These are phyloP conservation scores for Metarhizium anisopliae DNA, from an alignment of 2,329 filamentous ascomycete species.

Conservation along the genomic window DNA sequence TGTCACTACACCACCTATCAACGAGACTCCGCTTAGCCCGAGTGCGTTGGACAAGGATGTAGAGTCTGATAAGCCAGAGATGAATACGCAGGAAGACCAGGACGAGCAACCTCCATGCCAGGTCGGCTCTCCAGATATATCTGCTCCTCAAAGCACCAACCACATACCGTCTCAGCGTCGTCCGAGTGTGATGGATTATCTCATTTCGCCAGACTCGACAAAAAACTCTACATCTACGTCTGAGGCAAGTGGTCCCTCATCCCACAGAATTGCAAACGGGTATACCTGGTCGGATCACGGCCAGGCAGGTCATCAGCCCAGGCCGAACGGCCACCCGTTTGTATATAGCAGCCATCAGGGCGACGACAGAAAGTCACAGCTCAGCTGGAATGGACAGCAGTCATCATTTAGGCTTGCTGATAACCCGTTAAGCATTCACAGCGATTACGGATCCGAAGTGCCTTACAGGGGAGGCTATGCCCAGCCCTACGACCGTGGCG, in stretches of 20 bases:
- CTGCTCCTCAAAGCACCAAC: slow-evolving; percentile 1
- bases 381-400: slow-evolving; percentile 1
- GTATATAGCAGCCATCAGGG: neutral
- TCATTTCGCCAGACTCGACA: slow-evolving; percentile 7
- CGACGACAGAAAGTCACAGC: slow-evolving; percentile 1
- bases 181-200: slow-evolving; percentile 11
- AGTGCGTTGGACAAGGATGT: neutral
- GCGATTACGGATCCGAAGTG: neutral
- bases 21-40: neutral
- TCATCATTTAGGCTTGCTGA: neutral
- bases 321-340: neutral
- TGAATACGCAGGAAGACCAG: neutral
- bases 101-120: slow-evolving; percentile 1
- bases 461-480: neutral
- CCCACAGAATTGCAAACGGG: slow-evolving; percentile 1
- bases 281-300: slow-evolving; percentile 1
- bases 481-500: slow-evolving; percentile 1
- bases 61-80: neutral
- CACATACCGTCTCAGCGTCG: slow-evolving; percentile 6
- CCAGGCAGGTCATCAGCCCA: neutral
- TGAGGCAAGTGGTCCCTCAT: slow-evolving; percentile 2
- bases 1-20: slow-evolving; percentile 1
- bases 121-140: slow-evolving; percentile 5
- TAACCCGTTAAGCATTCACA: neutral
- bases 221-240: slow-evolving; percentile 5